Base-by-base conservation (phyloP, 331 rosid genomes). In the Rosa hybrid region DNA sequence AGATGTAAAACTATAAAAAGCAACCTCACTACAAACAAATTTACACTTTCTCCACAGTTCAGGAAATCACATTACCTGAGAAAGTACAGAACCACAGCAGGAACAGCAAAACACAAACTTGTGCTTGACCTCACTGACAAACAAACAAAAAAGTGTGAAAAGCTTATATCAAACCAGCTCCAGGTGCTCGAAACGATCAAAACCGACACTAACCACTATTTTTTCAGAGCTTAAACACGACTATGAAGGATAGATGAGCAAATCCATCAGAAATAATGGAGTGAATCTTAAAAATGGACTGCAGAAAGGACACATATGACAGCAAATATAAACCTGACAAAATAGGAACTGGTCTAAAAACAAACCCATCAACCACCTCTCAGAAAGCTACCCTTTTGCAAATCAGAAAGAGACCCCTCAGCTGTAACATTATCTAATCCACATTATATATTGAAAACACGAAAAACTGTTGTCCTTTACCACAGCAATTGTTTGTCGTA, bases 351-450 rank as follows among this genome's bases (percentile, higher is more conserved):
- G 71, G 77, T 78, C 84, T 85, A 79, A 86, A 81, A 81, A 65
- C 25, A 78, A 60, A 14, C 69, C 69, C 87, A 84, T 76, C 81
- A 50, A 71, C 85, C 82, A 85, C 86, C 89, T 74, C 57, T 78
- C 84, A 21, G 94, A 92, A 79, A 92, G 91, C 81, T 72, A 81
- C 85, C 73, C 75, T 62, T 86, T 81, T 62, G 81, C 95, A 79
- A 80, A 83, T 80, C 67, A 68, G 90, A 92, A 77, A 82, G 88
- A 16, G 90, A 89, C 92, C 79, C 83, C 79, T 71, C 87, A 92
- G 85, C 90, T 64, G 82, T 75, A 41, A 21, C 78, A 30, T 51
- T 74, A 68, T 70, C 85, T 57, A 73, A 77, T 78, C 84, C 78
- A 64, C 70, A 59, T 21, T 72, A 73, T 13, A 14, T 8, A 56